phyloP scores from a whole-genome alignment of 2,329 filamentous ascomycete species.

The Scorias spongiosa region DNA sequence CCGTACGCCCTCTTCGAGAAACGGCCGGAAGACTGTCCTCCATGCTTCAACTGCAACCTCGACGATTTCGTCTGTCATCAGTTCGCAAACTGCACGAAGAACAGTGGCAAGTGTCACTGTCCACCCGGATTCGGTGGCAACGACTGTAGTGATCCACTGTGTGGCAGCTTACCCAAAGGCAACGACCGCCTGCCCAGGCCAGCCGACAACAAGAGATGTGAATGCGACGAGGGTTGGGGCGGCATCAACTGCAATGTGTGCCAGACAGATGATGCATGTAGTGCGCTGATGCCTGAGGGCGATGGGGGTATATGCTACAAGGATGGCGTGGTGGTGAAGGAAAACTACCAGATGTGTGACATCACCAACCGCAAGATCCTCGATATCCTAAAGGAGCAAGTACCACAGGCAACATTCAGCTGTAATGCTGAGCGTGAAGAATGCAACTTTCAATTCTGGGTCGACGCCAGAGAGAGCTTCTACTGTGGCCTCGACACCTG shows the following conservation, averaged over 20 bases:
- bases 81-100: conserved; percentile 75
- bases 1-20: conserved; percentile 58
- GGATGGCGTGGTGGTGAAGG: conserved; percentile 74
- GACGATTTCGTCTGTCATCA: conserved; percentile 85
- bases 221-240: conserved; percentile 85
- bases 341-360: conserved; percentile 96
- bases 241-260: conserved; percentile 98
- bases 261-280: conserved; percentile 65
- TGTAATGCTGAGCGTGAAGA: conserved; percentile 60
- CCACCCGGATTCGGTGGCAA: conserved; percentile 86
- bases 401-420: conserved; percentile 87
- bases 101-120: conserved; percentile 84
- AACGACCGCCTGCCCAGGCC: conserved; percentile 61
- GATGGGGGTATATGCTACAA: conserved; percentile 83
- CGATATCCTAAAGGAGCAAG: conserved; percentile 66
- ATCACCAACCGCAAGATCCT: conserved; percentile 93
- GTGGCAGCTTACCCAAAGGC: conserved; percentile 73
- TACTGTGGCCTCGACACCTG: conserved; percentile 84
- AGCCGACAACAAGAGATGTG: conserved; percentile 45
- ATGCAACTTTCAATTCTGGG: conserved; percentile 98
- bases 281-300: conserved; percentile 65
- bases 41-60: conserved; percentile 95
- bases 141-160: conserved; percentile 81
- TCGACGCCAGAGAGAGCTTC: conserved; percentile 85
- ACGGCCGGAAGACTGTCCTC: conserved; percentile 62